Conservation (phyloP, 208 protist genomes). For the Acanthamoeba sp. region DNA sequence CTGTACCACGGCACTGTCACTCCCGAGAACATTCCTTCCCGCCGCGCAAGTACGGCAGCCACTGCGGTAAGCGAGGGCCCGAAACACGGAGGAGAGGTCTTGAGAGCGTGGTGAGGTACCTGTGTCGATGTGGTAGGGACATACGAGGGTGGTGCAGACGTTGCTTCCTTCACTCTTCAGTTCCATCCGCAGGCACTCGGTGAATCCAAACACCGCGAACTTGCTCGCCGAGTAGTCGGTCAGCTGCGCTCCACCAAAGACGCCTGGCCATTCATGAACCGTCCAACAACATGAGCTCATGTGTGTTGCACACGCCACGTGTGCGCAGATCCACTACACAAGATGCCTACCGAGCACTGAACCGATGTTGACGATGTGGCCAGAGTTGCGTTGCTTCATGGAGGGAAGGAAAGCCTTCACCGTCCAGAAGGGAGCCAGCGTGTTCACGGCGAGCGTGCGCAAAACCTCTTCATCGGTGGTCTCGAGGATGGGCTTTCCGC, state of each 20-base stretch:
- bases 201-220: slow-evolving; percentile 54
- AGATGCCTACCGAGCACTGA: slow-evolving; percentile 19
- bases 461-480: slow-evolving; percentile 2
- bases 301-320: not conserved
- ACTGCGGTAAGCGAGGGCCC: too few species aligned
- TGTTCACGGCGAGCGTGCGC: slow-evolving; percentile 24
- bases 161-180: slow-evolving; percentile 18
- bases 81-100: too few species aligned
- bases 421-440: slow-evolving; percentile 44
- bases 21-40: slow-evolving; percentile 45
- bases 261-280: not conserved
- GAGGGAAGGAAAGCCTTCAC: slow-evolving; percentile 33
- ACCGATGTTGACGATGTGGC: slow-evolving; percentile 30
- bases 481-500: not conserved
- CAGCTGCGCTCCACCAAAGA: slow-evolving; percentile 44
- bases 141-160: slow-evolving; percentile 34
- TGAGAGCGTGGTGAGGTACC: not conserved
- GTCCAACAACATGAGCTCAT: not conserved
- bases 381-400: slow-evolving; percentile 45
- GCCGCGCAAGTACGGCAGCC: too few species aligned
- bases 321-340: not conserved
- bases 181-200: slow-evolving; percentile 69
- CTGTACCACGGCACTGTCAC: slow-evolving; percentile 45
- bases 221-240: slow-evolving; percentile 74
- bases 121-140: slow-evolving; percentile 71